Base-by-base conservation (phyloP, 2,329 filamentous ascomycete species). In the Aspergillus pseudotamarii region DNA sequence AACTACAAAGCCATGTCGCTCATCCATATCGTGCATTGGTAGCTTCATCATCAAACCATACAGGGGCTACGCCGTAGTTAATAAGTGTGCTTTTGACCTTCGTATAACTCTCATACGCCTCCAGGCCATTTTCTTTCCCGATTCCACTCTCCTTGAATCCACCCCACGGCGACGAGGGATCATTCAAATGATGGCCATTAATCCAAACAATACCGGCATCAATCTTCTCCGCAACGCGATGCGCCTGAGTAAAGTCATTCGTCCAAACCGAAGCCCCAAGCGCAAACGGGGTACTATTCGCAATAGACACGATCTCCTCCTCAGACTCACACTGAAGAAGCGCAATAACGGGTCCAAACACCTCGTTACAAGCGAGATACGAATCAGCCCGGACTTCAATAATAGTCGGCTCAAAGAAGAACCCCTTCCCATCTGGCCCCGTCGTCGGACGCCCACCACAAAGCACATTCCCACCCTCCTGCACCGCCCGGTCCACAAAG, bases 151-250 rank as follows among this genome's bases (percentile, higher is more conserved):
- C 82, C 68, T 88, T 87, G 34, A 85, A 80, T 1, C 89, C 88
- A 30, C 89, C 90, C 89, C 89, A 90, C 0, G 90, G 88, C 63
- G 88, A 89, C 68, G 88, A 88, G 0, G 89, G 89, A 67, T 91
- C 89, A 68, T 91, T 92, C 38, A 89, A 83, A 72, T 92, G 89
- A 75, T 92, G 89, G 0, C 78, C 82, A 65, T 82, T 85, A 19
- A 78, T 74, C 79, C 72, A 83, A 34, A 80, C 77, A 34, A 84
- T 84, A 1, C 81, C 82, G 1, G 82, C 79, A 19, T 85, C 81
- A 16, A 85, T 83, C 19, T 70, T 71, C 4, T 79, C 79, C 0
- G 81, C 79, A 0, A 84, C 79, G 1, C 82, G 76, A 64, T 82
- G 82, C 4, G 80, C 82, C 65, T 83, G 82, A 0, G 77, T 74